Evolutionary conservation across 2,329 filamentous ascomycete species (phyloP), one percentile per base, ranked within the genome.

Genomic region (Rachicladosporium sp.): DNA sequence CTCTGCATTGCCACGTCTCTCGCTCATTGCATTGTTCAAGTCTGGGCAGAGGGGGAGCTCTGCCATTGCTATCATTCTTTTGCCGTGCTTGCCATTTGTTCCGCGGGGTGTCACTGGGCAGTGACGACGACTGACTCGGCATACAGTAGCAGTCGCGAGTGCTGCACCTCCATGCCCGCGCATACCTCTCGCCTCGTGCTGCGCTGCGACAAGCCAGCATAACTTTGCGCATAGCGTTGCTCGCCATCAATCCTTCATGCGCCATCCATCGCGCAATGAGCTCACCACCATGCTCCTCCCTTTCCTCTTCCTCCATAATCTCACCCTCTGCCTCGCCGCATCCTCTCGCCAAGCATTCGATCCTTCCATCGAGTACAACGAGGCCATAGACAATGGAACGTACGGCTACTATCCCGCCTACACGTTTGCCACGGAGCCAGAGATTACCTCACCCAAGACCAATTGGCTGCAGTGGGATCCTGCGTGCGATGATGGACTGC

Each of bases 391-490:
- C 42, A 50, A 52, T 39, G 54, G 54, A n/a, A 46, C 48, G 4
- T 50, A 45, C 33, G 53, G 53, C 29, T 48, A 46, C 35, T 57
- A 56, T 38, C 53, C 54, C 6, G 43, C 46, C 1, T 43, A 44
- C 10, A 44, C 39, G n/a, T 56, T 49, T 40, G 43, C 43, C 40
- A 54, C 52, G 2, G 42, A 43, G n/a, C 37, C 44, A 2, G 46
- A 42, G 6, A 33, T 54, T 8, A 52, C 44, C n/a, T 43, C 47
- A 3, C 54, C 54, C 15, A 42, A 46, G 29, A 45, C 45, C 29
- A 57, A 55, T 42, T 56, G 50, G 41, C 37, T 54, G 7, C 44
- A 50, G 33, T 57, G 53, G 50, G 37, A 43, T 31, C 37, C 43
- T 8, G 41, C 47, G 35, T 57, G 53, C 41, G 49, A 54, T 35